Evolutionary conservation across 805 yeast species (phyloP).

Genomic region (Kockiozyma suomiensis): DNA sequence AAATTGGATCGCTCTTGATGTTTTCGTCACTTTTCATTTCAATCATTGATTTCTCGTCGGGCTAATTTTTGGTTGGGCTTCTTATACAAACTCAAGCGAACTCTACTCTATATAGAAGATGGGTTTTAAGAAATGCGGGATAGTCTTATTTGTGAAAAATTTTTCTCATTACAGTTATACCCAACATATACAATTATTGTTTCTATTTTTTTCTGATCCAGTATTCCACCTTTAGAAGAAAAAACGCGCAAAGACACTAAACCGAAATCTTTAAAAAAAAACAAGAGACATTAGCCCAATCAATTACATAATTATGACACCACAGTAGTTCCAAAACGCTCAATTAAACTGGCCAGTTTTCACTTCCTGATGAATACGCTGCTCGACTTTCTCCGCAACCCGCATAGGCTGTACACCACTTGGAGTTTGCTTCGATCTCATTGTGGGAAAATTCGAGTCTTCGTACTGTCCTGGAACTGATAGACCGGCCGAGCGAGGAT

Average conservation of each 20-base stretch:
- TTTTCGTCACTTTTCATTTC: too few relatives aligned
- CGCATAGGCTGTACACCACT: conserved; percentile 18
- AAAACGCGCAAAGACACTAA: too few relatives aligned
- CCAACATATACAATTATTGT: too few relatives aligned
- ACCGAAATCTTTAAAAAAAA: neutral
- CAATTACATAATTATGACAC: neutral
- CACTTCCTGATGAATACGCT: neutral
- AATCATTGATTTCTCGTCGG: neutral
- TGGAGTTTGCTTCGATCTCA: conserved; percentile 5
- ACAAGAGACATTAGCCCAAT: neutral
- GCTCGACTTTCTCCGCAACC: conserved; percentile 11
- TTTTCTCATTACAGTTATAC: too few relatives aligned
- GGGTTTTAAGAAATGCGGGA: too few relatives aligned
- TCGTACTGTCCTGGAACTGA: neutral
- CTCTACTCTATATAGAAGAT: too few relatives aligned
- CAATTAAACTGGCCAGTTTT: neutral
- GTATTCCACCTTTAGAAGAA: neutral
- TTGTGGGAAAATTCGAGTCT: conserved; percentile 10
- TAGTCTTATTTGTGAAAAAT: too few relatives aligned
- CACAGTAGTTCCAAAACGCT: neutral
- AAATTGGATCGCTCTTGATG: conserved; percentile 2
- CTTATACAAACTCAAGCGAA: too few relatives aligned
- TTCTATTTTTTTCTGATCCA: too few relatives aligned
- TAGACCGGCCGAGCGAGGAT: neutral
- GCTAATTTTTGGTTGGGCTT: too few relatives aligned